phyloP scores from a whole-genome alignment of 2,329 filamentous ascomycete species.

The Claviceps sp. region DNA sequence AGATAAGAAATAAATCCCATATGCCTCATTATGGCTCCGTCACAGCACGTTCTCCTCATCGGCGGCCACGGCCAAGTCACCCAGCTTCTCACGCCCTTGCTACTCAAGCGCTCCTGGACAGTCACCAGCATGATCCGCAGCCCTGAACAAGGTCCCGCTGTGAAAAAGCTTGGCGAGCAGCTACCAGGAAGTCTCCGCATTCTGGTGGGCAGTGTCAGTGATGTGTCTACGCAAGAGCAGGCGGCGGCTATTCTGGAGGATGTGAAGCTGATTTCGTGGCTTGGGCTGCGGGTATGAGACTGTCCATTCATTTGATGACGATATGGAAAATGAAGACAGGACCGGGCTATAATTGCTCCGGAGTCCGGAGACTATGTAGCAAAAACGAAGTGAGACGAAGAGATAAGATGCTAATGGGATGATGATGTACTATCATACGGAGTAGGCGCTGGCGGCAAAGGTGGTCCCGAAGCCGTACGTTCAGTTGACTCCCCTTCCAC shows the following conservation, averaged over 20 bases:
- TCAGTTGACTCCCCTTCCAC: too few relatives aligned
- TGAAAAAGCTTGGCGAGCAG: conserved; percentile 46
- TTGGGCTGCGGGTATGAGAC: conserved; percentile 47
- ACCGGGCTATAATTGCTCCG: too few relatives aligned
- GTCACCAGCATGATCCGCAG: conserved; percentile 69
- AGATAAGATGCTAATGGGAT: background rate
- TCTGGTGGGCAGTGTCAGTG: conserved; percentile 56
- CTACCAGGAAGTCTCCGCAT: conserved; percentile 53
- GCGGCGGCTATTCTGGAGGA: conserved; percentile 49
- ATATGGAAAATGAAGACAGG: background rate
- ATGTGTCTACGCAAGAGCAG: conserved; percentile 48
- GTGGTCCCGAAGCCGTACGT: conserved; percentile 35
- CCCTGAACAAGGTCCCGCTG: conserved; percentile 49
- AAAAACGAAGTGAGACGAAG: background rate
- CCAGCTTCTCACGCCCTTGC: conserved; percentile 59
- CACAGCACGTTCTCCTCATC: conserved; percentile 52
- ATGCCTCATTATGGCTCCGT: conserved; percentile 15
- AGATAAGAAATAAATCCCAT: background rate
- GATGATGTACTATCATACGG: background rate
- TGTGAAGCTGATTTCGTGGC: conserved; percentile 52
- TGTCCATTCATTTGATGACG: background rate
- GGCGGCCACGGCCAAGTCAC: conserved; percentile 74
- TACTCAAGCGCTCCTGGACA: conserved; percentile 60
- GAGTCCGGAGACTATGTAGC: too few relatives aligned
- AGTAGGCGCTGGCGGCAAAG: conserved; percentile 46